A percentile compares a stretch with the other conserved stretches of the same genome.
phyloP scores from a whole-genome alignment of 2,329 filamentous ascomycete genomes.

The Piedraia hortae region DNA sequence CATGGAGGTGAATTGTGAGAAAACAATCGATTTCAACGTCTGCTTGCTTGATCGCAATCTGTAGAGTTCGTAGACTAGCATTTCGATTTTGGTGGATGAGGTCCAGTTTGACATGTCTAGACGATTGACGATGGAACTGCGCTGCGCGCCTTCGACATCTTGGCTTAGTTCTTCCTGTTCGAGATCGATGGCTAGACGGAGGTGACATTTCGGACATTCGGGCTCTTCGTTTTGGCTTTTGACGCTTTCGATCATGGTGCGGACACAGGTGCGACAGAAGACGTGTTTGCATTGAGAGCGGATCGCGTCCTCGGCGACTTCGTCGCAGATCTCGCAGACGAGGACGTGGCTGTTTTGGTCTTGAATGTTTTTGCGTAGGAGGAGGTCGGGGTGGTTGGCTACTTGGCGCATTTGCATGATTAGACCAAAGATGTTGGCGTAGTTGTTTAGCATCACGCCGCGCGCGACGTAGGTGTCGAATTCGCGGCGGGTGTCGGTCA shows the following conservation, averaged over 20 bases:
- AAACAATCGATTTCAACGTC: slow-evolving; percentile 89
- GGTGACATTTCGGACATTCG: slow-evolving; percentile 79
- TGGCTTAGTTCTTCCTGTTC: slow-evolving; percentile 91
- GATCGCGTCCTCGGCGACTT: slow-evolving; percentile 82
- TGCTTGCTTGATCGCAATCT: slow-evolving; percentile 75
- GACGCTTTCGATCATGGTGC: slow-evolving; percentile 53
- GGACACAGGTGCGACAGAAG: slow-evolving; percentile 60
- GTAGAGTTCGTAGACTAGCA: slow-evolving; percentile 82
- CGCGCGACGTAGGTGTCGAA: slow-evolving; percentile 92
- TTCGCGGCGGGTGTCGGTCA: slow-evolving; percentile 64
- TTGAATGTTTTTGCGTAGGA: slow-evolving; percentile 63
- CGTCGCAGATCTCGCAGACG: slow-evolving; percentile 86
- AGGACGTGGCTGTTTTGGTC: slow-evolving; percentile 77
- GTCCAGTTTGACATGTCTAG: slow-evolving; percentile 99
- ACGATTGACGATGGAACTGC: slow-evolving; percentile 90
- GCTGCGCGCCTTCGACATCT: slow-evolving; percentile 64
- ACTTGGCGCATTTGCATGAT: slow-evolving; percentile 98
- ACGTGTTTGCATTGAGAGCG: slow-evolving; percentile 81
- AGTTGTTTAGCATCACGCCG: slow-evolving; percentile 82
- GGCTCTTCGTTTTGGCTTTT: slow-evolving; percentile 30
- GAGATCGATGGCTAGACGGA: slow-evolving; percentile 65
- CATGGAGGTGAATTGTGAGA: slow-evolving; percentile 94
- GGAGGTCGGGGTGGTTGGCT: slow-evolving; percentile 81
- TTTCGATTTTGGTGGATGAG: slow-evolving; percentile 91
- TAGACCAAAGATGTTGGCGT: slow-evolving; percentile 93